A percentile compares a stretch with the other conserved stretches of the same genome.
Evolutionary conservation across 2,329 filamentous ascomycete genomes (phyloP).

Genomic region (Tympanopsis confertula): DNA sequence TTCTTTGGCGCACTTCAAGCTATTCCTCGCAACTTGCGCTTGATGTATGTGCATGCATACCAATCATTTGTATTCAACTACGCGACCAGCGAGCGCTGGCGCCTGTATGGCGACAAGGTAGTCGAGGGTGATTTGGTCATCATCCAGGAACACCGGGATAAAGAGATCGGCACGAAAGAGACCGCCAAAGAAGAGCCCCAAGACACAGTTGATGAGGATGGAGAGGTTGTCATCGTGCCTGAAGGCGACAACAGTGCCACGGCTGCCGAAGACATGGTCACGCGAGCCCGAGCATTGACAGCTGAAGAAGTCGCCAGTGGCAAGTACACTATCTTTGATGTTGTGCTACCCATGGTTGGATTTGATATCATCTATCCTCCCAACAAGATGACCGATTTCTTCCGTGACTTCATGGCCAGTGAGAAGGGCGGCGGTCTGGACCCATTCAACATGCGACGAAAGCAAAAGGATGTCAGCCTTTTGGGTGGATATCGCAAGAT

Average conservation of each 20-base stretch:
- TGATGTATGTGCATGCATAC: constrained; percentile 96
- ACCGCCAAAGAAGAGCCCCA: constrained; percentile 16
- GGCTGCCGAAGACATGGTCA: constrained; percentile 42
- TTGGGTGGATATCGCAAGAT: constrained; percentile 81
- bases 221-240: constrained; percentile 55
- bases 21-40: constrained; percentile 70
- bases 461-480: constrained; percentile 77
- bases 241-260: constrained; percentile 40
- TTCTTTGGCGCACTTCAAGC: constrained; percentile 69
- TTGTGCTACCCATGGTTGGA: constrained; percentile 86
- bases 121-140: constrained; percentile 79
- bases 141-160: constrained; percentile 8
- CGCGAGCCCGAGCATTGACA: constrained; percentile 62
- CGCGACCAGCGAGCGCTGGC: constrained; percentile 71
- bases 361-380: constrained; percentile 78
- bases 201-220: constrained; percentile 40
- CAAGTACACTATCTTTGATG: constrained; percentile 69
- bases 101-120: constrained; percentile 59
- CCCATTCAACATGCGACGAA: constrained; percentile 75
- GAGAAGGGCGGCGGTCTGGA: constrained; percentile 68
- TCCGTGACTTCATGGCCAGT: constrained; percentile 74
- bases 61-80: constrained; percentile 92
- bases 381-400: constrained; percentile 76
- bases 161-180: constrained; percentile 20
- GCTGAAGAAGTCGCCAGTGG: constrained; percentile 69